These are phyloP conservation scores for Sugiyamaella lignohabitans DNA, from an alignment of 805 yeast genomes.

Conservation along the genomic window DNA sequence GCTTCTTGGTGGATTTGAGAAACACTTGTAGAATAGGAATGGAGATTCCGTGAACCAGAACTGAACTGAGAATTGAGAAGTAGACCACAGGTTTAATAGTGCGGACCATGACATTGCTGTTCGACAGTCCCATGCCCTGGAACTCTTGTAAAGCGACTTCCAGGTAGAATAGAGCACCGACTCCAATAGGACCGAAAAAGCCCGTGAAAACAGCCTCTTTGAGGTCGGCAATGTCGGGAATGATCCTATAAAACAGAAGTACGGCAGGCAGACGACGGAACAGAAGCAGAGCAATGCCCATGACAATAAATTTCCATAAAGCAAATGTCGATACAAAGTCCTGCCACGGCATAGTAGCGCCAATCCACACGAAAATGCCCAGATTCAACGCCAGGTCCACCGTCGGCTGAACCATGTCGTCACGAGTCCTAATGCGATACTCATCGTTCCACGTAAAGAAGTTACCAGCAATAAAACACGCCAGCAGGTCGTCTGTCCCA, in stretches of 20 bases:
- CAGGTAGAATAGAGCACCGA: slow-evolving; percentile 56
- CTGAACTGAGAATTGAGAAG: slow-evolving; percentile 62
- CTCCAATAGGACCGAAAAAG: slow-evolving; percentile 74
- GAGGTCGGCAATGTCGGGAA: slow-evolving; percentile 58
- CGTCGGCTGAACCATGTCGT: slow-evolving; percentile 57
- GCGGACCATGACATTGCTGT: slow-evolving; percentile 38
- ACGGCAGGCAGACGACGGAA: slow-evolving; percentile 33
- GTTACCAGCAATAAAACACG: slow-evolving; percentile 68
- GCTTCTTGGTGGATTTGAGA: too few relatives aligned
- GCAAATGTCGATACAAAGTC: slow-evolving; percentile 40
- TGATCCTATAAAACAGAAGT: slow-evolving; percentile 45
- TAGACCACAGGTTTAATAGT: slow-evolving; percentile 63
- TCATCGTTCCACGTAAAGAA: slow-evolving; percentile 72
- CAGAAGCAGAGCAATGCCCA: slow-evolving; percentile 29
- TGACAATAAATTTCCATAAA: slow-evolving; percentile 32
- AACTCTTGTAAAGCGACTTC: slow-evolving; percentile 38
- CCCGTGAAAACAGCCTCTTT: slow-evolving; percentile 67
- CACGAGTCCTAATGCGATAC: slow-evolving; percentile 52
- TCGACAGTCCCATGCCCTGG: slow-evolving; percentile 25
- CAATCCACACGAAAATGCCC: slow-evolving; percentile 63
- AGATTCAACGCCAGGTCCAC: slow-evolving; percentile 60
- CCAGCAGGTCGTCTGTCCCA: slow-evolving; percentile 66
- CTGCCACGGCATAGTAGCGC: slow-evolving; percentile 66
- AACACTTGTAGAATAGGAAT: slow-evolving; percentile 16
- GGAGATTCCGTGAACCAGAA: slow-evolving; percentile 61